These are phyloP conservation scores for Metarhizium album DNA, from an alignment of 2,329 filamentous ascomycete genomes.

Conservation along the genomic window DNA sequence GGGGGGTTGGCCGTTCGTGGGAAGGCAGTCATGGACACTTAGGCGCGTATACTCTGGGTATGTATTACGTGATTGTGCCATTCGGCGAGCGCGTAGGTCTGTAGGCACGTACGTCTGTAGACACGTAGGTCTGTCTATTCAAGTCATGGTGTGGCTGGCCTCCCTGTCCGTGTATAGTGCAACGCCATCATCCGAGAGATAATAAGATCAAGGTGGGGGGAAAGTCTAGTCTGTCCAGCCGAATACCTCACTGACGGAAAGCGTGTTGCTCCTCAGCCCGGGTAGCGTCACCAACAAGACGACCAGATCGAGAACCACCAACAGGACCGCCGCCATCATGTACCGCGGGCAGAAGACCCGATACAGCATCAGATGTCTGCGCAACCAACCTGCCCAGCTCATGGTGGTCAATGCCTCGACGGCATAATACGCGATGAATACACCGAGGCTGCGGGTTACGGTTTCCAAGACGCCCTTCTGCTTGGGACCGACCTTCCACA, in stretches of 20 bases:
- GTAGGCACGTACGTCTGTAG: not conserved
- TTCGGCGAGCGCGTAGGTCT: not conserved
- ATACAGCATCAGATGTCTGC: conserved; percentile 93
- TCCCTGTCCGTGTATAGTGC: not conserved
- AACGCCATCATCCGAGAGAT: not conserved
- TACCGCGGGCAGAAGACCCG: conserved; percentile 86
- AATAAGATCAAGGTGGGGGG: not conserved
- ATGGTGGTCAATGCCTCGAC: conserved; percentile 78
- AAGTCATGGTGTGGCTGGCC: not conserved
- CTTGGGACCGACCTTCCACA: conserved; percentile 84
- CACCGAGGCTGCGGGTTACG: conserved; percentile 58
- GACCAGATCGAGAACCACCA: conserved; percentile 70
- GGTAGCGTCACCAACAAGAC: conserved; percentile 59
- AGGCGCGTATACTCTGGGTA: not conserved
- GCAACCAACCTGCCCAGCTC: conserved; percentile 77
- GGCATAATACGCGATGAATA: conserved; percentile 73
- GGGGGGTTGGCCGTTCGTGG: conserved; percentile 57
- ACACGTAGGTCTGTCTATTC: not conserved
- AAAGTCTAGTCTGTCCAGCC: conserved; percentile 52
- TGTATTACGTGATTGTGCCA: not conserved
- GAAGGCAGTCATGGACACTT: conserved; percentile 20
- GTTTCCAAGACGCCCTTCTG: conserved; percentile 58
- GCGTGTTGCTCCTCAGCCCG: conserved; percentile 64
- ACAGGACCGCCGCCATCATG: conserved; percentile 63
- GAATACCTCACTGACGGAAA: conserved; percentile 80